These are phyloP conservation scores for Schizosaccharomyces versatilis DNA, from an alignment of 1,139 yeast genomes.

Conservation along the genomic window DNA sequence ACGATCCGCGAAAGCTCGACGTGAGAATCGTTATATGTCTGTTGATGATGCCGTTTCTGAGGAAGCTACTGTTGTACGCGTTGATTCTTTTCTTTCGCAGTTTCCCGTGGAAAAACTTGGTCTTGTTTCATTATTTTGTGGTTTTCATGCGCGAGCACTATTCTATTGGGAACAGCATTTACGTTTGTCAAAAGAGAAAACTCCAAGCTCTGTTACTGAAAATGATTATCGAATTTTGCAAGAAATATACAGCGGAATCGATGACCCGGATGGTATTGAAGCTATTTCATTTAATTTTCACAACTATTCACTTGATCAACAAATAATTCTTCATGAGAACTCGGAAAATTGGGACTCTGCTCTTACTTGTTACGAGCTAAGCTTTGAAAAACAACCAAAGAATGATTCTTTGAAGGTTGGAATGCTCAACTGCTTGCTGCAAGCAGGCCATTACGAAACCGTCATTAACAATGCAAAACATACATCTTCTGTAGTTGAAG, in stretches of 20 bases:
- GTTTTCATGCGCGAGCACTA: conserved; percentile 74
- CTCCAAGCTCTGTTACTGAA: conserved; percentile 19
- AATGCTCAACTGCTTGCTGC: conserved; percentile 32
- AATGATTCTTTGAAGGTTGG: conserved; percentile 22
- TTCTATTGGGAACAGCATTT: conserved; percentile 62
- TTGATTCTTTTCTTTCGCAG: conserved; percentile 27
- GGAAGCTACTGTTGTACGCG: conserved; percentile 11
- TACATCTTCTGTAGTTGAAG: too few relatives aligned
- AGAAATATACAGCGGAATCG: conserved; percentile 62
- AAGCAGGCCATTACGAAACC: conserved; percentile 35
- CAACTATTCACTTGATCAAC: conserved; percentile 34
- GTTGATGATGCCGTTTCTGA: conserved; percentile 11
- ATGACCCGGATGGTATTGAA: conserved; percentile 75
- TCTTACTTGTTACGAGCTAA: conserved; percentile 58
- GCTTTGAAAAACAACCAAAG: conserved; percentile 26
- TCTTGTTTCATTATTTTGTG: conserved; percentile 56
- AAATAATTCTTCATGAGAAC: conserved; percentile 58
- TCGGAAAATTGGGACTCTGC: conserved; percentile 78
- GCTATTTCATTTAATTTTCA: conserved; percentile 60
- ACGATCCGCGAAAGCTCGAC: conserved; percentile 10
- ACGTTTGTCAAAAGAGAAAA: conserved; percentile 17
- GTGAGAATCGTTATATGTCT: conserved; percentile 8
- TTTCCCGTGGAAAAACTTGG: conserved; percentile 59
- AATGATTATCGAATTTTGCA: conserved; percentile 26
- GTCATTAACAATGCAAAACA: conserved; percentile 10